Conservation (phyloP, 2,329 filamentous ascomycete species). For the Aschersonia sp. region DNA sequence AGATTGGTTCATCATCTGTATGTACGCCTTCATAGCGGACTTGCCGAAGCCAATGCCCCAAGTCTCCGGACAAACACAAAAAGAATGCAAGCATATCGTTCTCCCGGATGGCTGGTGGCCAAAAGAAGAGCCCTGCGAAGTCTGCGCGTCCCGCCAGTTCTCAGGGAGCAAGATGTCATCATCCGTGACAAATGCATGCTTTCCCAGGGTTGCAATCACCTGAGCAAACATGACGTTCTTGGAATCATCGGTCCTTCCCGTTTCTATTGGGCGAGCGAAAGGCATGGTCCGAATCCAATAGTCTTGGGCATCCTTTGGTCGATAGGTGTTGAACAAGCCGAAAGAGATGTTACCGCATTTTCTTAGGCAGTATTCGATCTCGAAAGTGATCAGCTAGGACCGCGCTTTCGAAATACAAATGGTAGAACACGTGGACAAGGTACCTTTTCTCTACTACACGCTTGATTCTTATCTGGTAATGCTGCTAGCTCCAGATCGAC, state of each 20-base stretch:
- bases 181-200: slow-evolving; percentile 36
- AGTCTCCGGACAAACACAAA: slow-evolving; percentile 64
- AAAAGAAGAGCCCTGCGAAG: slow-evolving; percentile 19
- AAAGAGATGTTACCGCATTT: slow-evolving; percentile 49
- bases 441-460: slow-evolving; percentile 40
- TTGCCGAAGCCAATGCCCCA: slow-evolving; percentile 62
- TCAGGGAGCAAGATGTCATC: slow-evolving; percentile 57
- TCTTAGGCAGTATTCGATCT: slow-evolving; percentile 12
- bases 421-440: slow-evolving; percentile 5
- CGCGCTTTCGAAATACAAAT: neutral
- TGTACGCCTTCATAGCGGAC: slow-evolving; percentile 37
- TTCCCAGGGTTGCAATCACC: slow-evolving; percentile 60
- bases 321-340: slow-evolving; percentile 61
- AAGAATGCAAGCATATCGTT: slow-evolving; percentile 69
- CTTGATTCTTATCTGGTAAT: slow-evolving; percentile 34
- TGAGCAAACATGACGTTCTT: slow-evolving; percentile 57
- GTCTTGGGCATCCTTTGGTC: slow-evolving; percentile 28
- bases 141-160: slow-evolving; percentile 44
- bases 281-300: slow-evolving; percentile 34
- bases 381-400: slow-evolving; percentile 1
- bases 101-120: slow-evolving; percentile 62
- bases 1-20: slow-evolving; percentile 55
- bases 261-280: slow-evolving; percentile 42
- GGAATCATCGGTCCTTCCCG: slow-evolving; percentile 15
- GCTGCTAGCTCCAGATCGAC: slow-evolving; percentile 17